A percentile compares a stretch with the other conserved stretches of the same genome.
phyloP scores from a whole-genome alignment of 208 protist genomes.

The Leishmania major region DNA sequence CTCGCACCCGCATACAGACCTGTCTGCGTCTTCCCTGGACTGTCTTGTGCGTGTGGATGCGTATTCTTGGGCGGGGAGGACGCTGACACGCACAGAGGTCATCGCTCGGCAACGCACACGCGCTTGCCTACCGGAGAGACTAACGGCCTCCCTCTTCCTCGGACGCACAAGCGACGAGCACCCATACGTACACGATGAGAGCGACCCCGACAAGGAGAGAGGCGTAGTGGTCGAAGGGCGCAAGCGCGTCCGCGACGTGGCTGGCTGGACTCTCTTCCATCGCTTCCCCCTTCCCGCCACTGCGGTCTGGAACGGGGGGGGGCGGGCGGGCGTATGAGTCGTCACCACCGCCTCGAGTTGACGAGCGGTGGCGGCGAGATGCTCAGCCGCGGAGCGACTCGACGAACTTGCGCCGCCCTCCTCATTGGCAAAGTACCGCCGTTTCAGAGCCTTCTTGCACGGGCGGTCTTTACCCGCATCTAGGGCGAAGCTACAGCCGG shows the following conservation, averaged over 20 bases:
- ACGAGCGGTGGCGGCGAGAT: background rate
- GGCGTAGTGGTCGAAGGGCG: background rate
- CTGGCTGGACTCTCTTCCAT: background rate
- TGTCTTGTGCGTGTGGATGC: background rate
- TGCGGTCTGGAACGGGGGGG: background rate
- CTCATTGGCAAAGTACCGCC: background rate
- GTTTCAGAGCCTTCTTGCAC: background rate
- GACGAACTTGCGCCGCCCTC: background rate
- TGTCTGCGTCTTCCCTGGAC: background rate
- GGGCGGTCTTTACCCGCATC: conserved; percentile 5
- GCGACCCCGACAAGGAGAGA: background rate
- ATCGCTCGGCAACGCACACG: background rate
- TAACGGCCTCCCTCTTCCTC: background rate
- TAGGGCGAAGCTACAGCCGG: conserved; percentile 16
- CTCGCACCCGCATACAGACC: background rate
- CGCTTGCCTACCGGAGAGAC: background rate
- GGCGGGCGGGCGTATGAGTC: background rate
- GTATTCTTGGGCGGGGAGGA: background rate
- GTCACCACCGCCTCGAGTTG: background rate
- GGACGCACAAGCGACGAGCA: background rate
- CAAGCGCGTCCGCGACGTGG: background rate
- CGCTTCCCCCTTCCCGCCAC: background rate
- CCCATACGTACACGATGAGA: background rate
- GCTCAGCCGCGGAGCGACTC: background rate
- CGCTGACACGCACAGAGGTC: background rate